Percentiles rank a stretch among this genome's conserved stretches.
phyloP scores from a whole-genome alignment of 345 rosid genomes.

The Hibiscus tridactylites region DNA sequence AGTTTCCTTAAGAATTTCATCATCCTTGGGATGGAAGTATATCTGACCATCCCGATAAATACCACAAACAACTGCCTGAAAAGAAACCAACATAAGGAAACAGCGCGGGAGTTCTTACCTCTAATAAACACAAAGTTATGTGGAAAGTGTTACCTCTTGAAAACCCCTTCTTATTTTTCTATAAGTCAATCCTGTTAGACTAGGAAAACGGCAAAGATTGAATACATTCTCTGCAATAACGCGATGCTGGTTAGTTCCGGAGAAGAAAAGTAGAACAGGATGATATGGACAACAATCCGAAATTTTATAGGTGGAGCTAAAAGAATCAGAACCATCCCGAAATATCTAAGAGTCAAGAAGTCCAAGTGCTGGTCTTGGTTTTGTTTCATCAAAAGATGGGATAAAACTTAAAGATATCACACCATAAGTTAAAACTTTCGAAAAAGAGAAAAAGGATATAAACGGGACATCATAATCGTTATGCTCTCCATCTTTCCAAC shows the following conservation, averaged over 20 bases:
- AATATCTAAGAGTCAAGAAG: no score
- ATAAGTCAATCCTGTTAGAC: slow-evolving; percentile 55
- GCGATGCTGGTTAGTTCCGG: slow-evolving; percentile 18
- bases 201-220: slow-evolving; percentile 78
- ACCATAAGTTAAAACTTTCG: no score
- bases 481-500: not conserved
- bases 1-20: slow-evolving; percentile 56
- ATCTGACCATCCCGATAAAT: slow-evolving; percentile 65
- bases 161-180: slow-evolving; percentile 64
- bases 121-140: slow-evolving; percentile 5
- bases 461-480: no score
- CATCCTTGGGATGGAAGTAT: slow-evolving; percentile 79
- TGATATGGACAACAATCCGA: slow-evolving; percentile 5
- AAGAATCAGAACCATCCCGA: not conserved
- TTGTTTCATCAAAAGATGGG: no score
- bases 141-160: slow-evolving; percentile 47
- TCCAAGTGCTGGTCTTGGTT: no score
- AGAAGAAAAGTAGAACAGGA: slow-evolving; percentile 2
- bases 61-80: slow-evolving; percentile 93
- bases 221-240: slow-evolving; percentile 84
- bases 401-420: no score
- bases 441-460: no score
- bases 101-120: not conserved
- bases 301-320: not conserved
- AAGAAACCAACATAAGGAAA: slow-evolving; percentile 13